Conservation (phyloP, 192 early-diverging fungal genomes). For the Phlyctochytrium planicorne region DNA sequence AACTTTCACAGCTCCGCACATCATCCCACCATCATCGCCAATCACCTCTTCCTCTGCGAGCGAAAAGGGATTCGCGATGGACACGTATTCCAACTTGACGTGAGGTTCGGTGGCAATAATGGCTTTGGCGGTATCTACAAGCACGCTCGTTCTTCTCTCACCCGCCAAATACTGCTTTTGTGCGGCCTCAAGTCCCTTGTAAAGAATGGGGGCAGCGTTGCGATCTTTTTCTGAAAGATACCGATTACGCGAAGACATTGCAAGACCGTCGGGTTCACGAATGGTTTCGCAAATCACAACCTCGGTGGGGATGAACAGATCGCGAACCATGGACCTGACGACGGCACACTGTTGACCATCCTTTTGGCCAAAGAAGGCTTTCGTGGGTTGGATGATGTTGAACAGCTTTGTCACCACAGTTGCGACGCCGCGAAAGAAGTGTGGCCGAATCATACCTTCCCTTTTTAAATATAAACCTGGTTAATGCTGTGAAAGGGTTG, state of each 20-base stretch:
- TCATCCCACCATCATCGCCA: constrained; percentile 59
- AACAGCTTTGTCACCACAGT: constrained; percentile 94
- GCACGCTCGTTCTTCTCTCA: constrained; percentile 25
- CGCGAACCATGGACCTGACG: constrained; percentile 72
- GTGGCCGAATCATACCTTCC: constrained; percentile 87
- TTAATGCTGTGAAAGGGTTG: background rate
- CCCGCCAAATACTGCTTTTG: constrained; percentile 44
- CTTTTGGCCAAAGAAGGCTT: constrained; percentile 94
- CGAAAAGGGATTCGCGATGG: constrained; percentile 67
- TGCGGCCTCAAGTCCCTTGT: constrained; percentile 63
- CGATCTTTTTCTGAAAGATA: constrained; percentile 78
- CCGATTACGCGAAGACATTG: constrained; percentile 86
- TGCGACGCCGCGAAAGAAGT: constrained; percentile 96
- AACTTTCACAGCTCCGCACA: constrained; percentile 81
- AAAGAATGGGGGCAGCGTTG: constrained; percentile 67
- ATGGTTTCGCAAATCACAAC: constrained; percentile 73
- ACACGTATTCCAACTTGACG: constrained; percentile 81
- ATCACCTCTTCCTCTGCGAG: constrained; percentile 62
- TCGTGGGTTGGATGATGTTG: constrained; percentile 80
- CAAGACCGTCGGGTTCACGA: constrained; percentile 81
- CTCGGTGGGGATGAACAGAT: constrained; percentile 76
- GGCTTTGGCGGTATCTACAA: constrained; percentile 48
- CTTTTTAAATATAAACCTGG: constrained; percentile 1
- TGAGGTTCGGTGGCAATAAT: constrained; percentile 52
- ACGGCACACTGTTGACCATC: constrained; percentile 89